Conservation (phyloP, 2,329 filamentous ascomycete genomes). For the Myriosclerotinia duriaeana region DNA sequence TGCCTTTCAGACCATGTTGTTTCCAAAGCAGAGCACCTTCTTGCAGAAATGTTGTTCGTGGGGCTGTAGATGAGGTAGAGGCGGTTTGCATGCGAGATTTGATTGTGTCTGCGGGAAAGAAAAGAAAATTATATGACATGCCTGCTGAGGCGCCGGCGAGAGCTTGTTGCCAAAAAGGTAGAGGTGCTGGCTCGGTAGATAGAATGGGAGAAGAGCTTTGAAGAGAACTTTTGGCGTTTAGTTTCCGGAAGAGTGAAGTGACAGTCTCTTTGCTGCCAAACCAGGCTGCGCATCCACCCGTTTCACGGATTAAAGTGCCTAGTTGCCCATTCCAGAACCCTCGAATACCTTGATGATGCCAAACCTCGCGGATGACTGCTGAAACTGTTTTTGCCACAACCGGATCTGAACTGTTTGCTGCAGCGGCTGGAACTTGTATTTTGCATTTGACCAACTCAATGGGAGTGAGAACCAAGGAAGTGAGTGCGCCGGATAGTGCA, state of each 20-base stretch:
- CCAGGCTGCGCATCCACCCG: slow-evolving; percentile 91
- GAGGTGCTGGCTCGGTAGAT: slow-evolving; percentile 47
- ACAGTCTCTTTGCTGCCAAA: slow-evolving; percentile 88
- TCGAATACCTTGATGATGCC: slow-evolving; percentile 73
- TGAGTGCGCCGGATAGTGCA: slow-evolving; percentile 82
- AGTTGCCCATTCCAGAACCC: slow-evolving; percentile 97
- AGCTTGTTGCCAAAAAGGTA: slow-evolving; percentile 86
- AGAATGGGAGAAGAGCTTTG: slow-evolving; percentile 20
- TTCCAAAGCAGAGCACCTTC: slow-evolving; percentile 76
- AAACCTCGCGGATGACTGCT: slow-evolving; percentile 74
- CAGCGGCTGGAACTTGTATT: slow-evolving; percentile 72
- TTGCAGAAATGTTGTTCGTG: slow-evolving; percentile 65
- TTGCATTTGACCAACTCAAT: slow-evolving; percentile 98
- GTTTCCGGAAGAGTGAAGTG: slow-evolving; percentile 47
- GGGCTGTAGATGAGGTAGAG: slow-evolving; percentile 52
- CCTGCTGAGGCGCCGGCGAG: slow-evolving; percentile 83
- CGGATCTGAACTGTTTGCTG: slow-evolving; percentile 44
- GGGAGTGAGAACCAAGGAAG: slow-evolving; percentile 86
- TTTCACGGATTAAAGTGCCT: slow-evolving; percentile 90
- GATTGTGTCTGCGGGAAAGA: slow-evolving; percentile 96
- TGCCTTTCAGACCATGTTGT: slow-evolving; percentile 75
- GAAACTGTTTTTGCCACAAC: slow-evolving; percentile 60
- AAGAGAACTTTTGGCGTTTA: slow-evolving; percentile 46
- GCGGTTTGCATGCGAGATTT: slow-evolving; percentile 96
- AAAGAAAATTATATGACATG: slow-evolving; percentile 93